Evolutionary conservation across 2,329 filamentous ascomycete species (phyloP).

Genomic region (Talaromyces sp.): DNA sequence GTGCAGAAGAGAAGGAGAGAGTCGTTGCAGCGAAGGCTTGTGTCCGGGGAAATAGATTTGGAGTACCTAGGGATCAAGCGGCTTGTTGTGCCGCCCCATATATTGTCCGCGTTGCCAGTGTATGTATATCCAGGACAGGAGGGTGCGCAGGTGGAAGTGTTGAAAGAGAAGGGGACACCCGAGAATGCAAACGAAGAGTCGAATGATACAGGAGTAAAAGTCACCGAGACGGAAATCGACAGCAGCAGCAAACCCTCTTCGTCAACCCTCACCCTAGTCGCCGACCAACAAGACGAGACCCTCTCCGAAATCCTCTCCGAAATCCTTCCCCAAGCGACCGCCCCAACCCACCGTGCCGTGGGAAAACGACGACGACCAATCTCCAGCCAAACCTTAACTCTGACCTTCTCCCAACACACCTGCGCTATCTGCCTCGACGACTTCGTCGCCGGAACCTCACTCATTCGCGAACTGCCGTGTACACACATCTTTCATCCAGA

Average conservation of each 20-base stretch:
- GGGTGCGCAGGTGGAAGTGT: not conserved
- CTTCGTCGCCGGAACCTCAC: conserved; percentile 64
- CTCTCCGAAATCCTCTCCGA: conserved; percentile 15
- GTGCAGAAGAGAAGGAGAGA: conserved; percentile 69
- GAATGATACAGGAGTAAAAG: not conserved
- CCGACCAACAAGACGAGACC: conserved; percentile 6
- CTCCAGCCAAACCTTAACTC: conserved; percentile 19
- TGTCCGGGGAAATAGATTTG: conserved; percentile 56
- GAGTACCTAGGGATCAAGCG: conserved; percentile 82
- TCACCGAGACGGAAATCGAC: not conserved
- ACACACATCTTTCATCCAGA: conserved; percentile 90
- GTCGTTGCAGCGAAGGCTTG: conserved; percentile 66
- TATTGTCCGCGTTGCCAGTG: conserved; percentile 71
- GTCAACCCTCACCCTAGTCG: not conserved
- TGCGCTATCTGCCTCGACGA: conserved; percentile 90
- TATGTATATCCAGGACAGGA: conserved; percentile 62
- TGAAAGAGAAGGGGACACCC: not conserved
- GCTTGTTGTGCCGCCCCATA: conserved; percentile 68
- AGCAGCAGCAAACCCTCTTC: not conserved
- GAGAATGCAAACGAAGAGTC: not conserved
- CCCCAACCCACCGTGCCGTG: not conserved
- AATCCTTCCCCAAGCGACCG: not conserved
- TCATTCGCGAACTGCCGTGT: conserved; percentile 82
- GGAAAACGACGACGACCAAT: conserved; percentile 16
- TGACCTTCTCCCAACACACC: conserved; percentile 65